Percentiles rank a stretch among this genome's conserved stretches.
Evolutionary conservation across 2,329 filamentous ascomycete species (phyloP).

Genomic region (Sphaerulina musiva): DNA sequence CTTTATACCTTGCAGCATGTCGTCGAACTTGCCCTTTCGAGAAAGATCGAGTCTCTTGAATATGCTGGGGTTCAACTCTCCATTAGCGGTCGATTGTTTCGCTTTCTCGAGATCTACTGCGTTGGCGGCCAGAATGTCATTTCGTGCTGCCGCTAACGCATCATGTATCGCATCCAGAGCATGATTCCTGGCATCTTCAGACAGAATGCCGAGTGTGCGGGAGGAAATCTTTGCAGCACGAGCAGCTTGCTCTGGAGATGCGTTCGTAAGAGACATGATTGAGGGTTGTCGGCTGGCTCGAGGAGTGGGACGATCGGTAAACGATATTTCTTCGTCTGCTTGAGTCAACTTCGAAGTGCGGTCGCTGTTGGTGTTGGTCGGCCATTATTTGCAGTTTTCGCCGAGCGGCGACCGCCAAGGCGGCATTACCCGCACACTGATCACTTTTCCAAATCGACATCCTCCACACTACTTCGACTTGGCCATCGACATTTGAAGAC

Average conservation of each 20-base stretch:
- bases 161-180: slow-evolving; percentile 77
- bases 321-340: neutral
- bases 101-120: slow-evolving; percentile 72
- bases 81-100: slow-evolving; percentile 63
- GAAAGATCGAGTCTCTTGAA: slow-evolving; percentile 82
- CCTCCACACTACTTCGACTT: too few species aligned
- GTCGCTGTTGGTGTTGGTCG: too few species aligned
- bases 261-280: slow-evolving; percentile 84
- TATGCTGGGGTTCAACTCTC: slow-evolving; percentile 71
- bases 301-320: neutral
- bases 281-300: neutral
- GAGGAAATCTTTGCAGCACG: slow-evolving; percentile 73
- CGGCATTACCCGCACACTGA: too few species aligned
- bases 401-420: too few species aligned
- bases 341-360: neutral
- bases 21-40: slow-evolving; percentile 86
- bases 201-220: slow-evolving; percentile 72
- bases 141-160: slow-evolving; percentile 62
- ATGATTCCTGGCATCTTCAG: slow-evolving; percentile 69
- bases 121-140: slow-evolving; percentile 80
- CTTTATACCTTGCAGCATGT: slow-evolving; percentile 92
- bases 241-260: slow-evolving; percentile 70
- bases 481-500: too few species aligned
- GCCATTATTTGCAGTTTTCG: too few species aligned
- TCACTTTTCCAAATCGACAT: too few species aligned